Conservation (phyloP, 345 rosid species). For the Salix udensis region DNA sequence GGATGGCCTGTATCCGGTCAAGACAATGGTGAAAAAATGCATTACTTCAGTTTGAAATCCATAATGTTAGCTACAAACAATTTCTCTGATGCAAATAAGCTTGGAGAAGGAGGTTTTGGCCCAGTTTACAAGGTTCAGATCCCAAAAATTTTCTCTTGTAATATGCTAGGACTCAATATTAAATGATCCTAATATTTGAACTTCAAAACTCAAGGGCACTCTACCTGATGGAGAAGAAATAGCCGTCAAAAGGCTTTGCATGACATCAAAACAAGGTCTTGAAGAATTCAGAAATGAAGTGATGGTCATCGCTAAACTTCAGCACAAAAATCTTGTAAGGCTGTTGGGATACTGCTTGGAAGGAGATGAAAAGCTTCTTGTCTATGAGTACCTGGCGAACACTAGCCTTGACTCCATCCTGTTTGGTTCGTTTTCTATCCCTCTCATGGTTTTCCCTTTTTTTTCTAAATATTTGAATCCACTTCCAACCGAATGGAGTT, state of each 20-base stretch:
- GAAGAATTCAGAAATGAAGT: constrained; percentile 56
- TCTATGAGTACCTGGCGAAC: constrained; percentile 46
- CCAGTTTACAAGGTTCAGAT: constrained; percentile 43
- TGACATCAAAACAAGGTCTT: constrained; percentile 49
- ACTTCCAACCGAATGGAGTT: background rate
- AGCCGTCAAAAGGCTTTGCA: constrained; percentile 52
- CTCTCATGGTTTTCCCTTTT: background rate
- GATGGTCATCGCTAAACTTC: constrained; percentile 44
- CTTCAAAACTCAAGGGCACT: constrained; percentile 32
- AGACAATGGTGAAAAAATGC: constrained; percentile 27
- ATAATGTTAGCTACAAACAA: constrained; percentile 36
- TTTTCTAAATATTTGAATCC: no score
- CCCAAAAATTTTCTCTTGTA: background rate
- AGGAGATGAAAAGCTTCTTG: constrained; percentile 36
- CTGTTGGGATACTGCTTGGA: constrained; percentile 45
- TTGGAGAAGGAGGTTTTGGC: constrained; percentile 59
- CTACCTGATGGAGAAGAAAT: constrained; percentile 37
- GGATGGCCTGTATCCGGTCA: constrained; percentile 10
- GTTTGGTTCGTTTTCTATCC: constrained; percentile 27
- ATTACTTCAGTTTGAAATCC: constrained; percentile 17
- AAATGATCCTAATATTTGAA: no score
- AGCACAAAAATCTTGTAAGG: constrained; percentile 47
- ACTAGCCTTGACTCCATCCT: constrained; percentile 33
- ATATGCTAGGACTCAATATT: no score
- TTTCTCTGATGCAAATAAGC: constrained; percentile 43